phyloP scores from a whole-genome alignment of 2,329 filamentous ascomycete species.

The Sporothrix pallida region DNA sequence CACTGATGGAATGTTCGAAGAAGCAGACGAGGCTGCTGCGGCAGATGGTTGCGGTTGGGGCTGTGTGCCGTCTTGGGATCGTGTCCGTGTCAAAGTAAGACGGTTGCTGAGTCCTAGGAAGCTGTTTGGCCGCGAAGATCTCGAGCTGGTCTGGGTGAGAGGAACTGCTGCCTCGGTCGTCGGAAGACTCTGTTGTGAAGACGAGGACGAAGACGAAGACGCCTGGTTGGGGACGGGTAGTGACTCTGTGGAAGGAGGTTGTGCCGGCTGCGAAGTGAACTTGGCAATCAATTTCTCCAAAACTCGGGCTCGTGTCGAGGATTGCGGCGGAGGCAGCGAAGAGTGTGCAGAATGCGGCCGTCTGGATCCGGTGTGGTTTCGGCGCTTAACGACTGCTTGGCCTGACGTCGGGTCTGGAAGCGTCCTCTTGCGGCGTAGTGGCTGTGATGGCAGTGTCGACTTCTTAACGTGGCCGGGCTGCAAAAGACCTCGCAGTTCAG shows the following conservation, averaged over 20 bases:
- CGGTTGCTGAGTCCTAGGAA: conserved; percentile 41
- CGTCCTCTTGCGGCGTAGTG: not conserved
- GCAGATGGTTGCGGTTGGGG: not conserved
- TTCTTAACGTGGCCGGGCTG: conserved; percentile 22
- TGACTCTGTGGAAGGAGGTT: not conserved
- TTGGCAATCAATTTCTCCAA: conserved; percentile 45
- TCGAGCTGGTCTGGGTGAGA: not conserved
- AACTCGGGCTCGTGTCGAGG: conserved; percentile 35
- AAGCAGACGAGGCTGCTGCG: not conserved
- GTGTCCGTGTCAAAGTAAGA: conserved; percentile 35
- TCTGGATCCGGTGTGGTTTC: not conserved
- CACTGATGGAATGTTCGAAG: not conserved
- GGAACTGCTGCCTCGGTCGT: conserved; percentile 7
- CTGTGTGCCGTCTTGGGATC: conserved; percentile 11
- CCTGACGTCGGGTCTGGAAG: not conserved
- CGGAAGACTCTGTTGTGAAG: not conserved
- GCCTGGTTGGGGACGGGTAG: not conserved
- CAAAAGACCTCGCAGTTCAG: conserved; percentile 45
- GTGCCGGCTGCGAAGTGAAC: conserved; percentile 23
- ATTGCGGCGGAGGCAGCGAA: not conserved
- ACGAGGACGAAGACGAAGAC: not conserved
- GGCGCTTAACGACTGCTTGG: not conserved
- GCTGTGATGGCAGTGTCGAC: not conserved
- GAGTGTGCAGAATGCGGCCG: not conserved
- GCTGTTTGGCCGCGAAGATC: conserved; percentile 37